Evolutionary conservation across 805 yeast genomes (phyloP).

Genomic region (Candida succiphila): DNA sequence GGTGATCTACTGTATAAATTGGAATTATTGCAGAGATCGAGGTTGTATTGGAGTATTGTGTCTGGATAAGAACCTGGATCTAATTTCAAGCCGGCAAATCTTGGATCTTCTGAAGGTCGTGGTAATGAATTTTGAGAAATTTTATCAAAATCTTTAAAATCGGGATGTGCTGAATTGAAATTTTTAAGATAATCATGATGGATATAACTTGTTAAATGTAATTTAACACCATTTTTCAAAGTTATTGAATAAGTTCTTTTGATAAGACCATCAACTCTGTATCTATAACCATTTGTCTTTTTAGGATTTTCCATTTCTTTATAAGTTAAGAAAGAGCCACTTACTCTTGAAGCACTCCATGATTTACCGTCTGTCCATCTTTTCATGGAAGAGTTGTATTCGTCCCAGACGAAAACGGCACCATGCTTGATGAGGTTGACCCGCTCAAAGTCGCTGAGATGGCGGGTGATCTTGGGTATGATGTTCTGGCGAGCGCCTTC

Average conservation of each 20-base stretch:
- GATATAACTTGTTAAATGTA: constrained; percentile 54
- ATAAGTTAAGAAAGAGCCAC: constrained; percentile 52
- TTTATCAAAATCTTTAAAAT: background rate
- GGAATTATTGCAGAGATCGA: no score
- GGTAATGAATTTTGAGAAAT: constrained; percentile 7
- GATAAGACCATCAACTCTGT: constrained; percentile 36
- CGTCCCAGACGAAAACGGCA: constrained; percentile 64
- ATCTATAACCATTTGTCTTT: constrained; percentile 1
- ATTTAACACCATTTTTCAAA: constrained; percentile 39
- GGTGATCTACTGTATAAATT: no score
- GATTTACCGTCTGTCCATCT: constrained; percentile 73
- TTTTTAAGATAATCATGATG: constrained; percentile 5
- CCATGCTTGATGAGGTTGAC: constrained; percentile 40
- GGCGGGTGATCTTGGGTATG: constrained; percentile 47
- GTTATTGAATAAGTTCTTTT: constrained; percentile 57
- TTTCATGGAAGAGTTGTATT: constrained; percentile 58
- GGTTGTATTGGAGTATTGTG: constrained; percentile 3
- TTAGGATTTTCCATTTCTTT: constrained; percentile 43
- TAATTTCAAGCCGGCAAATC: constrained; percentile 17
- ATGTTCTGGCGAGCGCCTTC: constrained; percentile 53
- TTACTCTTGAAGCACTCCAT: constrained; percentile 67
- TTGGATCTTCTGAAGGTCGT: constrained; percentile 36
- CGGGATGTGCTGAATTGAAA: background rate
- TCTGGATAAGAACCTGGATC: constrained; percentile 15
- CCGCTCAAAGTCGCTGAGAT: constrained; percentile 50